These are phyloP conservation scores for Phaeodactylum tricornutum DNA, from an alignment of 108 stramenopile genomes.

Conservation along the genomic window DNA sequence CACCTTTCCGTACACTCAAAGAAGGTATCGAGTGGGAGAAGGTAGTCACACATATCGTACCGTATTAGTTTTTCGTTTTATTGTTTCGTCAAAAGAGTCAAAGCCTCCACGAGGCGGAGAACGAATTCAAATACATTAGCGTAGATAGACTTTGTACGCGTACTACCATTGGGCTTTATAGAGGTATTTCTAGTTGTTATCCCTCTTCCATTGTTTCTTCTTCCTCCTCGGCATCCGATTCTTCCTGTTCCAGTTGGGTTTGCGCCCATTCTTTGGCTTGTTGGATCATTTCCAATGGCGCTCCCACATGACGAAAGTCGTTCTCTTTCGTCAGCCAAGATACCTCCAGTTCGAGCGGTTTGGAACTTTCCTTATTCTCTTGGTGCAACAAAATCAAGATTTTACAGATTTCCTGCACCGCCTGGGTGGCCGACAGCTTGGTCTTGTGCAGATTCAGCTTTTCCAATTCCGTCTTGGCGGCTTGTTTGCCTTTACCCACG, in stretches of 20 bases:
- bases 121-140: no score
- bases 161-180: no score
- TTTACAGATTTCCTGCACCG: slow-evolving; percentile 90
- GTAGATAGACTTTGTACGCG: no score
- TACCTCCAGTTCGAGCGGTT: slow-evolving; percentile 96
- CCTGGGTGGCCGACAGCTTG: slow-evolving; percentile 17
- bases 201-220: no score
- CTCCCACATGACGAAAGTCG: slow-evolving; percentile 76
- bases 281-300: slow-evolving; percentile 76
- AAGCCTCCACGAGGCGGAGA: no score
- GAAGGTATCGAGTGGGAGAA: no score
- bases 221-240: slow-evolving; percentile 66
- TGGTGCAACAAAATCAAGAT: slow-evolving; percentile 90
- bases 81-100: no score
- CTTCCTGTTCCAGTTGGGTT: slow-evolving; percentile 83
- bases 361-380: slow-evolving; percentile 82
- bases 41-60: no score
- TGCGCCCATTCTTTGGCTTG: slow-evolving; percentile 78
- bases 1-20: no score
- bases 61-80: no score
- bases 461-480: slow-evolving; percentile 98
- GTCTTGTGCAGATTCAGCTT: slow-evolving; percentile 80
- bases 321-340: slow-evolving; percentile 90
- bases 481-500: slow-evolving; percentile 94
- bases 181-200: no score